Conservation (phyloP, 2,329 filamentous ascomycete genomes). For the Penicillium janthinellum region DNA sequence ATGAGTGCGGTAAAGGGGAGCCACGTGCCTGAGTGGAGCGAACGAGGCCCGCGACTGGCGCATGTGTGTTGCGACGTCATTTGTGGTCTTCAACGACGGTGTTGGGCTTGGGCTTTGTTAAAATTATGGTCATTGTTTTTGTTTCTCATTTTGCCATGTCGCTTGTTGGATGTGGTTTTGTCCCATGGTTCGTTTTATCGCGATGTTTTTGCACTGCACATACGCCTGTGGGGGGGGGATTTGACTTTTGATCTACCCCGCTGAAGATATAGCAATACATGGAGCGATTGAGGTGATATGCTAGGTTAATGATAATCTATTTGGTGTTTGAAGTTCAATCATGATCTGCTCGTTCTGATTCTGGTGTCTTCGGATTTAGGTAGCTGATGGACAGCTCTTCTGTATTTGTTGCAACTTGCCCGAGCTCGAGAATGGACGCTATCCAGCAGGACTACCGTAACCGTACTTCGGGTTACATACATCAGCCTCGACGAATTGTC, state of each 20-base stretch:
- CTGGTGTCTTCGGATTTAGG: background rate
- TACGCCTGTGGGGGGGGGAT: background rate
- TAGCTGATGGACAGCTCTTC: no score
- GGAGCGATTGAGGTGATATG: background rate
- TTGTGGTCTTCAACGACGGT: conserved; percentile 4
- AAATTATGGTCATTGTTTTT: conserved; percentile 3
- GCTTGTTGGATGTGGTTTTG: background rate
- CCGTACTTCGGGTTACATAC: no score
- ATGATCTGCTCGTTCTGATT: background rate
- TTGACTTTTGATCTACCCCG: background rate
- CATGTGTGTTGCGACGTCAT: conserved; percentile 13
- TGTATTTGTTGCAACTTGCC: background rate
- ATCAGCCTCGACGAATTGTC: no score
- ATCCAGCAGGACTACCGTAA: no score
- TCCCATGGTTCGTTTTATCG: background rate
- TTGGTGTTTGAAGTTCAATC: background rate
- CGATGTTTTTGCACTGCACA: conserved; percentile 5
- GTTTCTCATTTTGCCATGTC: background rate
- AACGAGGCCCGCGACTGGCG: background rate
- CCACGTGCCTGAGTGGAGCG: conserved; percentile 7
- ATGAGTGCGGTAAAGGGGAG: background rate
- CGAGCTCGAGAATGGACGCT: no score
- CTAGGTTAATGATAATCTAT: conserved; percentile 5
- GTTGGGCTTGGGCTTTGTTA: background rate
- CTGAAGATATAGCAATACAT: conserved; percentile 4